phyloP scores from a whole-genome alignment of 768 basidiomycete species.

The Trametes cingulata region DNA sequence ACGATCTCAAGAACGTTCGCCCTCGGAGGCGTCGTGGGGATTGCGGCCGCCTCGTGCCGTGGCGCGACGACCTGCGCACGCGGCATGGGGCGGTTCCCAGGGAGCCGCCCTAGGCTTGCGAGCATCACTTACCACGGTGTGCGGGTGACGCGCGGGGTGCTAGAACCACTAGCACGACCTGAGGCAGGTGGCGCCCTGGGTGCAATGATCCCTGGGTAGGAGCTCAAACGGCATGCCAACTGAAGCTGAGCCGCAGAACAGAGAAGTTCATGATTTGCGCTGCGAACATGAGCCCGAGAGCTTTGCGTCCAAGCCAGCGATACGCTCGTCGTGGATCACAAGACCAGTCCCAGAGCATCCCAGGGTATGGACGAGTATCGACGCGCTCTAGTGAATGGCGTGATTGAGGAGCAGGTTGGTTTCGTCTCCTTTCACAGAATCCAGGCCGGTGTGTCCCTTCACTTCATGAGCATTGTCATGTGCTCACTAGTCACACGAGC shows the following conservation, averaged over 20 bases:
- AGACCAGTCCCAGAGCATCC: background rate
- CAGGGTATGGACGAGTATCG: background rate
- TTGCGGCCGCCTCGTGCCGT: constrained; percentile 12
- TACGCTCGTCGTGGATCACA: constrained; percentile 8
- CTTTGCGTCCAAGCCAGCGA: background rate
- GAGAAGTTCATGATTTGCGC: constrained; percentile 18
- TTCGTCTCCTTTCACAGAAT: background rate
- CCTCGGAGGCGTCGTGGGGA: background rate
- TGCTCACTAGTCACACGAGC: constrained; percentile 20
- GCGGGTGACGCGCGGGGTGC: background rate
- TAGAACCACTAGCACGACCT: background rate
- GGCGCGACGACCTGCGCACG: background rate
- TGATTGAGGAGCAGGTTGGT: background rate
- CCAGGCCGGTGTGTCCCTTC: background rate
- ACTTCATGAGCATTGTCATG: background rate
- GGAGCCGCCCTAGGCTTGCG: background rate
- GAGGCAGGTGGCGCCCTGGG: background rate
- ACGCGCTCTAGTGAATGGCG: background rate
- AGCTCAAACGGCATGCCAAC: background rate
- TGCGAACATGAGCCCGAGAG: background rate
- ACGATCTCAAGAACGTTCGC: constrained; percentile 24
- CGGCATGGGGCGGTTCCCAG: background rate
- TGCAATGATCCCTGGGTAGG: constrained; percentile 3
- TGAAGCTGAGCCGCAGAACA: constrained; percentile 8
- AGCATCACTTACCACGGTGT: background rate